Conservation (phyloP, 306 rosid species). For the Dalbergia cochinchinensis region DNA sequence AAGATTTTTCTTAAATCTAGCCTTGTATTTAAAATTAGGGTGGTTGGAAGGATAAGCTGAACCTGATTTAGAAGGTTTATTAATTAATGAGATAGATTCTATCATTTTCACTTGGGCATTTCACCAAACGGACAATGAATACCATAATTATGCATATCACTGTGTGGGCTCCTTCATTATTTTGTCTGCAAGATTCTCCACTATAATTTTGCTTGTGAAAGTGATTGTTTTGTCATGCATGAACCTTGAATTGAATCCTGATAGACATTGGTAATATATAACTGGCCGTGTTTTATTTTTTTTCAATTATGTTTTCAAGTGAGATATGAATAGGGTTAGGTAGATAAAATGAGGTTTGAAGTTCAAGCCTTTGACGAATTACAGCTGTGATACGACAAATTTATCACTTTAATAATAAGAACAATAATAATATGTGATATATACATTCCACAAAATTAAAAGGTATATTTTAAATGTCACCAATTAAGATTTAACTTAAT, state of each 20-base stretch:
- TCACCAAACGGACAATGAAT: conserved; percentile 55
- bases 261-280: conserved; percentile 49
- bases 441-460: not conserved
- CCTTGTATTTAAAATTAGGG: conserved; percentile 42
- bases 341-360: conserved; percentile 50
- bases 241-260: conserved; percentile 35
- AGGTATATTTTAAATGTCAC: not conserved
- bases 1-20: conserved; percentile 37
- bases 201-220: conserved; percentile 72
- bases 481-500: not conserved
- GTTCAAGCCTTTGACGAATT: conserved; percentile 48
- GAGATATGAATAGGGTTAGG: conserved; percentile 58
- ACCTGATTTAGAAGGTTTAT: conserved; percentile 43
- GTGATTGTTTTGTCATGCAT: conserved; percentile 73
- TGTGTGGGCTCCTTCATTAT: conserved; percentile 69
- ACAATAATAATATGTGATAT: not conserved
- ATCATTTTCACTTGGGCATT: conserved; percentile 63
- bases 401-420: conserved; percentile 7
- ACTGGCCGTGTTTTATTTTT: conserved; percentile 42
- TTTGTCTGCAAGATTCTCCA: conserved; percentile 82
- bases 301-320: conserved; percentile 21
- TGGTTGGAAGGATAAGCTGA: conserved; percentile 44
- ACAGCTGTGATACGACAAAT: not conserved
- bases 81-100: conserved; percentile 48
- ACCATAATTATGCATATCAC: conserved; percentile 56